phyloP scores from a whole-genome alignment of 2,329 filamentous ascomycete genomes.

The Arthrinium phaeospermum region DNA sequence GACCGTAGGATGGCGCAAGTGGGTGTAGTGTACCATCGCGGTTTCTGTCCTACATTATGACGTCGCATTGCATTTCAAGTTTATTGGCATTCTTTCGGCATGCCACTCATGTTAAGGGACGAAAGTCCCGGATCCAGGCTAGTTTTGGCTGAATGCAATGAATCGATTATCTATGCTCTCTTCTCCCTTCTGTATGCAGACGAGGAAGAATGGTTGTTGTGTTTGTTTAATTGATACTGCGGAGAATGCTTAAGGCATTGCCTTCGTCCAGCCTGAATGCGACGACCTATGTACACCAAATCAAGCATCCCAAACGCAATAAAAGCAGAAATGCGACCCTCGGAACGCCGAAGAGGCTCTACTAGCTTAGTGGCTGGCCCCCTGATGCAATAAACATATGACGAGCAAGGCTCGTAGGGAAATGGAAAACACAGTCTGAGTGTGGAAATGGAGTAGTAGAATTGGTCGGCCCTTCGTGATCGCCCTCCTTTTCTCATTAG shows the following conservation, averaged over 20 bases:
- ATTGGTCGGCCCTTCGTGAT: background rate
- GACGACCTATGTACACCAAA: constrained; percentile 3
- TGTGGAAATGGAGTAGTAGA: background rate
- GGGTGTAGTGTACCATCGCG: too few relatives aligned
- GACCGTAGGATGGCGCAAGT: too few relatives aligned
- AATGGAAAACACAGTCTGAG: background rate
- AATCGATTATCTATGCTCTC: background rate
- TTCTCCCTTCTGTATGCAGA: background rate
- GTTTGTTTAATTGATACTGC: background rate
- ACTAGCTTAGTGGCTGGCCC: background rate
- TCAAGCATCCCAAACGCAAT: background rate
- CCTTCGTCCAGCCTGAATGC: background rate
- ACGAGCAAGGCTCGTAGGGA: background rate
- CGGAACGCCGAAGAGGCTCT: constrained; percentile 7
- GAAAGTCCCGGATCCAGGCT: background rate
- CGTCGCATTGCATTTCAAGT: too few relatives aligned
- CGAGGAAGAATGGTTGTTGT: background rate
- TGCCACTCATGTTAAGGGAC: background rate
- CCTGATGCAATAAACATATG: background rate
- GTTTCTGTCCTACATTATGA: background rate
- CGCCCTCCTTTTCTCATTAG: background rate
- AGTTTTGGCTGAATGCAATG: background rate
- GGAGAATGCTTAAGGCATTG: background rate
- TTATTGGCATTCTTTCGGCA: background rate
- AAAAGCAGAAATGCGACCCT: constrained; percentile 2